These are phyloP conservation scores for Aureobasidium leucospermi DNA, from an alignment of 2,329 filamentous ascomycete genomes.

Conservation along the genomic window DNA sequence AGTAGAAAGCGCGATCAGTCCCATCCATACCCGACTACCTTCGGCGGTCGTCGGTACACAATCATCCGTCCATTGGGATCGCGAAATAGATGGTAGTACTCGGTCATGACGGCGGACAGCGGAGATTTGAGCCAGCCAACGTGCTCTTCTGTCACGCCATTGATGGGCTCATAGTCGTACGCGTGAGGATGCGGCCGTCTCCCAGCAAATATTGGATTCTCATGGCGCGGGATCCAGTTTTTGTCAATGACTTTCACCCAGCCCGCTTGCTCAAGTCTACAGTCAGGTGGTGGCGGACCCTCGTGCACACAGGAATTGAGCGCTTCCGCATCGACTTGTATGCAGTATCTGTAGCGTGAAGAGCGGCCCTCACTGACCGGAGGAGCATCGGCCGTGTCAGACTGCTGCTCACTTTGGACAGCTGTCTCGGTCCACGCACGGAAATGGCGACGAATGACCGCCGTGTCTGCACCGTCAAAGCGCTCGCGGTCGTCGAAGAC, in stretches of 20 bases:
- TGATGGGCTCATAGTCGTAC: neutral
- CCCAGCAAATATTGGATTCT: neutral
- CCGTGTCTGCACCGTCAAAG: conserved; percentile 13
- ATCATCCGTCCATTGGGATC: neutral
- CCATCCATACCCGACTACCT: neutral
- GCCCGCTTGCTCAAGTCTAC: neutral
- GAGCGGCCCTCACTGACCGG: conserved; percentile 1
- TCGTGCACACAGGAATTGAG: conserved; percentile 12
- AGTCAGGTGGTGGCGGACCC: neutral
- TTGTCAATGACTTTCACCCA: conserved; percentile 16
- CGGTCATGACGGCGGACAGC: conserved; percentile 6
- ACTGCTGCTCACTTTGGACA: conserved; percentile 8
- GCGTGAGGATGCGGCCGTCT: neutral
- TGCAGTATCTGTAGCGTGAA: conserved; percentile 15
- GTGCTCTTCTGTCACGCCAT: conserved; percentile 10
- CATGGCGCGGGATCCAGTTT: neutral
- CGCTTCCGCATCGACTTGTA: conserved; percentile 14
- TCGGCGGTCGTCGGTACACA: neutral
- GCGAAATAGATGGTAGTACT: neutral
- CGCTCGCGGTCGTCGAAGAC: conserved; percentile 15
- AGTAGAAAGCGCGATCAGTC: neutral
- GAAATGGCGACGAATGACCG: conserved; percentile 14
- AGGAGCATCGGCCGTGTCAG: neutral
- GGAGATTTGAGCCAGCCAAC: conserved; percentile 15
- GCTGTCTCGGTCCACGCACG: conserved; percentile 10